Conservation (phyloP, 495 filamentous ascomycete genomes). For the Lindgomyces ingoldianus region DNA sequence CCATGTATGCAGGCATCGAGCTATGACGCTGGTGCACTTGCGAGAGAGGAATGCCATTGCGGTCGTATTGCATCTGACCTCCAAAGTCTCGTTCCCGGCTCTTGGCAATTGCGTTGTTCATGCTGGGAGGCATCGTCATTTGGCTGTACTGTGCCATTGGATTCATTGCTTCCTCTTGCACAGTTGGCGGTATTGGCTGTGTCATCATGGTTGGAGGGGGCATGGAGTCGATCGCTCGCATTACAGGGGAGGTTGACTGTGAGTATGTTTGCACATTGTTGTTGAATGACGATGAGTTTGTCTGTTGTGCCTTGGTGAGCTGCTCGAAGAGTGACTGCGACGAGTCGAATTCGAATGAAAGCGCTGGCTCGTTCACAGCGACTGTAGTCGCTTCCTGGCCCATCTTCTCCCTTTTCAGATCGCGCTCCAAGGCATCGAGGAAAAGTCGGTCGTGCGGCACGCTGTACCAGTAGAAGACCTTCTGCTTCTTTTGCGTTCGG, state of each 20-base stretch:
- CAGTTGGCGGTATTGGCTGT: conserved; percentile 68
- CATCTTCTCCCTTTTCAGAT: conserved; percentile 99
- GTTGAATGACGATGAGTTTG: conserved; percentile 93
- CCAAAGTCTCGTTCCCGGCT: conserved; percentile 66
- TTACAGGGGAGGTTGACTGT: conserved; percentile 78
- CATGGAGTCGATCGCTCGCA: conserved; percentile 88
- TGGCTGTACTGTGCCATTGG: conserved; percentile 61
- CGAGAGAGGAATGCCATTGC: conserved; percentile 80
- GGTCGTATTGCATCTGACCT: conserved; percentile 75
- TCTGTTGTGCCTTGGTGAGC: conserved; percentile 98
- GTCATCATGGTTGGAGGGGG: conserved; percentile 74
- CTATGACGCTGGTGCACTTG: conserved; percentile 87
- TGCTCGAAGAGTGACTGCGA: conserved; percentile 99
- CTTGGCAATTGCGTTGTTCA: conserved; percentile 71
- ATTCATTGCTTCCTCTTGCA: conserved; percentile 73
- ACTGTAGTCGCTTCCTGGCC: conserved; percentile 95
- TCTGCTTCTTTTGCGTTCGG: conserved; percentile 99
- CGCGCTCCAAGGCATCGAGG: conserved; percentile 93
- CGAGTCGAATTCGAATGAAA: conserved; percentile 98
- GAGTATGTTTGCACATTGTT: conserved; percentile 64
- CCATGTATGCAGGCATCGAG: conserved; percentile 95
- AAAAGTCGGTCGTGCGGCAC: conserved; percentile 97
- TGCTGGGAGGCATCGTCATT: conserved; percentile 46
- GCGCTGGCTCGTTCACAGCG: conserved; percentile 90
- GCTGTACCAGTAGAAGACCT: conserved; percentile 99